Percentiles rank a stretch among this genome's conserved stretches.
phyloP scores from a whole-genome alignment of 208 protist species.

The Leishmania aethiopica region DNA sequence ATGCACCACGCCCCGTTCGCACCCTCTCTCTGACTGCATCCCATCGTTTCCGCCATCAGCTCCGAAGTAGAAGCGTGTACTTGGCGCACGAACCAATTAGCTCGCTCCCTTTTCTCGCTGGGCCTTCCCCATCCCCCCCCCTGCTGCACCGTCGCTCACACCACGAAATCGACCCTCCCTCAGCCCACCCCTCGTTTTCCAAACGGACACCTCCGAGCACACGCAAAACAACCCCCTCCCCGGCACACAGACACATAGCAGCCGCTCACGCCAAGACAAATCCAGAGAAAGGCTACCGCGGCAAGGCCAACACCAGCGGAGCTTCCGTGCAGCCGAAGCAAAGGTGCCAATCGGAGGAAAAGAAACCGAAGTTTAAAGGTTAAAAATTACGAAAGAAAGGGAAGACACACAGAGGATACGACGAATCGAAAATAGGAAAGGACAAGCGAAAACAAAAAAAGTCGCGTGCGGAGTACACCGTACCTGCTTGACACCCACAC shows the following conservation, averaged over 20 bases:
- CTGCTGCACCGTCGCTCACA: not conserved
- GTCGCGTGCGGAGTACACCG: not conserved
- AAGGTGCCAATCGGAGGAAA: not conserved
- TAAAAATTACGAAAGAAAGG: not conserved
- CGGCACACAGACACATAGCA: not conserved
- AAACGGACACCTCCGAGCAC: not conserved
- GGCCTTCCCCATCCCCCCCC: not conserved
- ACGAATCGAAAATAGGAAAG: not conserved
- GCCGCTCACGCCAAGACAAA: not conserved
- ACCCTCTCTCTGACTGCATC: not conserved
- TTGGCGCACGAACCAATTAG: not conserved
- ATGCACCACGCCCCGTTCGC: not conserved
- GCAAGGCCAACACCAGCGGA: not conserved
- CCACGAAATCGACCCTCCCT: not conserved
- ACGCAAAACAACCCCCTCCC: not conserved
- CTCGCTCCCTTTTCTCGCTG: not conserved
- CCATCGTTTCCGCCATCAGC: not conserved
- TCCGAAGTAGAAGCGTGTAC: not conserved
- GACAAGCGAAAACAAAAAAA: not conserved
- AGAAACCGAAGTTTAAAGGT: not conserved
- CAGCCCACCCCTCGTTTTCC: not conserved
- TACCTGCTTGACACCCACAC: not conserved
- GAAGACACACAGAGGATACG: not conserved
- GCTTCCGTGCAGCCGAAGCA: not conserved
- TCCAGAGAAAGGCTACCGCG: not conserved